Percentiles rank a stretch among this genome's conserved stretches.
These are phyloP conservation scores for Salicornia ramosissima DNA, from an alignment of 148 eudicot genomes.

Conservation along the genomic window DNA sequence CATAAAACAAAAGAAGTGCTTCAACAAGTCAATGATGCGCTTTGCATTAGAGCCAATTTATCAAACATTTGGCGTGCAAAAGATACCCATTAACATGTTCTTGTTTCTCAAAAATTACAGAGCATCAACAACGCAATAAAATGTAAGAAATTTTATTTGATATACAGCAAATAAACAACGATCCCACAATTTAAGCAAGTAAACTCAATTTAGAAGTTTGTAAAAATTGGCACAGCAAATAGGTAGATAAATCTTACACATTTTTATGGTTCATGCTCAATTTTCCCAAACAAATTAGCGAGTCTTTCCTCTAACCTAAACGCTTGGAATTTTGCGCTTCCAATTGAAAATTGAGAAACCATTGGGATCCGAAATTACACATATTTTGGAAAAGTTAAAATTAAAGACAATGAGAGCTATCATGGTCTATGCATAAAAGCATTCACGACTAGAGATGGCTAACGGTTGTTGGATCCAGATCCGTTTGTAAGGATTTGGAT, in stretches of 20 bases:
- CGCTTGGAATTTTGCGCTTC: too few species aligned
- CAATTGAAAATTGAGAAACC: too few species aligned
- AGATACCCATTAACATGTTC: constrained; percentile 1
- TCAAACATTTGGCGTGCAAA: constrained; percentile 27
- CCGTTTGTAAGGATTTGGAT: too few species aligned
- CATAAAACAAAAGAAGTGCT: constrained; percentile 8
- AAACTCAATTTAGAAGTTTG: background rate
- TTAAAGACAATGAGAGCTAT: too few species aligned
- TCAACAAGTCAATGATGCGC: constrained; percentile 1
- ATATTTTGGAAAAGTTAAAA: too few species aligned
- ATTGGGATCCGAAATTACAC: too few species aligned
- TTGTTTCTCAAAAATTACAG: background rate
- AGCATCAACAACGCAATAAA: background rate
- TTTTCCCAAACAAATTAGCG: too few species aligned
- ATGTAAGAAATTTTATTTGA: background rate
- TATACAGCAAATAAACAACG: background rate
- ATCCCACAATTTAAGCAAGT: background rate
- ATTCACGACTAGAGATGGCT: too few species aligned
- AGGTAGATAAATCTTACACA: background rate
- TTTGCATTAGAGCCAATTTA: constrained; percentile 10
- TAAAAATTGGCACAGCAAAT: background rate
- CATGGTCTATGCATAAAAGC: too few species aligned
- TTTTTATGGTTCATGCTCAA: background rate
- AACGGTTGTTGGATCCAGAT: too few species aligned
- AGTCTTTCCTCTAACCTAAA: too few species aligned